Evolutionary conservation across 768 basidiomycete genomes (phyloP), one percentile per base, ranked within the genome.

Genomic region (Nevesoporus exiguus): DNA sequence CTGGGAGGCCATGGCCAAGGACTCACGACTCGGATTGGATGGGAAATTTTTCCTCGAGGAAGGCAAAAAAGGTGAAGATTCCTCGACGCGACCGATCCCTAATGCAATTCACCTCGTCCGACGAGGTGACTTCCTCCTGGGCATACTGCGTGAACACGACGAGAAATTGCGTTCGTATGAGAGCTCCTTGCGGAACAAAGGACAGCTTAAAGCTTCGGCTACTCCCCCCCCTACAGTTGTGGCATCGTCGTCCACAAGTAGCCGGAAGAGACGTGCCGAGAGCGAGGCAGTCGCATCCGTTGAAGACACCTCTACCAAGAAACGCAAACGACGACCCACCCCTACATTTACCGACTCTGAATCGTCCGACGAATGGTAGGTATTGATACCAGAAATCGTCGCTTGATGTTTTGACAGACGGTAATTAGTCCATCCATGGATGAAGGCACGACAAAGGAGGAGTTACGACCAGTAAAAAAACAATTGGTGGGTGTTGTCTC

Each of bases 1-100:
- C 65, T 99, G 97, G 97, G 97, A 98, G 66, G 80, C 82, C 24
- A 98, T 98, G 79, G 82, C 84, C 52, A 91, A 94, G 73, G 97
- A 99, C 68, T 70, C 82, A 13, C 82, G 82, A 55, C 84, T 99
- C 13, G 84, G 85, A 2, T 78, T 99, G 14, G 81, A 84, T 2
- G 93, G 88, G 70, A 98, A 98, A 68, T 96, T 99, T 76, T 98
- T 98, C 84, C 79, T 99, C 48, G 97, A 98, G 68, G 95, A 98
- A 70, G 91, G 89, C 62, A 98, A 98, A 77, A 96, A 97, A 72
- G 88, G 85, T 30, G 89, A 93, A 74, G 90, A 94, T 63, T 73
- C 85, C 36, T 79, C 89, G 15, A 89, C 81, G 60, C 83, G 91
- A 65, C 91, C 91, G 9, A 96, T 96, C 62, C 97, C 97, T 33